Base-by-base conservation (phyloP, 768 basidiomycete species). In the Galerina marginata region DNA sequence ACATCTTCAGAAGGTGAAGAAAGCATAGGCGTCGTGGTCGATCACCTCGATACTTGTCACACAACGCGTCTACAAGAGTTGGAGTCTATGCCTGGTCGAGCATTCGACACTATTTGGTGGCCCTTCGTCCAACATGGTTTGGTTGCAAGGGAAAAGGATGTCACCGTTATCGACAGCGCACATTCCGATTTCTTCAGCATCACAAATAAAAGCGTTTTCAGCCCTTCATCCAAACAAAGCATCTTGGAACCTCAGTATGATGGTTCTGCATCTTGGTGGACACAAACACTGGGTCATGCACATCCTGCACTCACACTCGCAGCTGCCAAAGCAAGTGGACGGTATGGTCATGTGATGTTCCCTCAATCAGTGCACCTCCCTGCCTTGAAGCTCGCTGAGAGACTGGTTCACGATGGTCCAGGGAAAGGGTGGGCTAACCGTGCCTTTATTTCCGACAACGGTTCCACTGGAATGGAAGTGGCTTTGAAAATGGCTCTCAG, bases 221-320 rank as follows among this genome's bases (percentile, higher is more conserved):
- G 45, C 10, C 25, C 58, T 1, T 59, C 64, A 10, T 57, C 54
- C 26, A 63, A 49, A 9, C 54, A 29, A 48, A 70, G 64, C 46
- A 52, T 86, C 74, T 56, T 80, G 78, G 55, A 75, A 82, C 65
- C 83, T 5, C 86, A 92, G 64, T 85, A 95, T 64, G 96, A 98
- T 68, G 90, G 92, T 4, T 97, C 96, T 0, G 96, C 96, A 0
- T 96, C 95, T 10, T 98, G 96, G 96, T 99, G 96, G 95, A 99
- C 95, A 0, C 96, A 99, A 74, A 84, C 90, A 0, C 75, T 97
- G 42, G 96, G 96, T 0, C 96, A 98, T 67, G 89, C 86, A 0
- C 77, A 90, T 65, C 85, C 92, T 0, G 76, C 86, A 0, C 81
- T 97, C 12, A 88, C 92, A 0, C 79, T 96, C 44, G 94, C 96